Percentiles rank a stretch among this genome's conserved stretches.
phyloP scores from a whole-genome alignment of 768 basidiomycete genomes.

The Lentinula raphanica region DNA sequence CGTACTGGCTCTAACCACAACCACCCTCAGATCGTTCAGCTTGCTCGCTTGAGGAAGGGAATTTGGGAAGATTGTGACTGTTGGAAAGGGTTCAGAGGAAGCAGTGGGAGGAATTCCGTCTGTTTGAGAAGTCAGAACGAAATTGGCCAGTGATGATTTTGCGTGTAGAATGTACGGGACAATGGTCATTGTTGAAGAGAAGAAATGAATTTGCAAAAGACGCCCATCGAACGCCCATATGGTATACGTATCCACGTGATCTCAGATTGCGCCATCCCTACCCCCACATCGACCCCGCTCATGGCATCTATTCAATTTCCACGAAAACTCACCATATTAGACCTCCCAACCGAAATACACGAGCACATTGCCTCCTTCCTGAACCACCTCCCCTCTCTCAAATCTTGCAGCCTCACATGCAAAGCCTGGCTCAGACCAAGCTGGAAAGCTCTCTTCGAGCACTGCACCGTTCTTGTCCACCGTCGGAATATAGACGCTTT shows the following conservation, averaged over 20 bases:
- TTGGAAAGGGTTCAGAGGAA: slow-evolving; percentile 16
- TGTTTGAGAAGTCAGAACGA: too few relatives aligned
- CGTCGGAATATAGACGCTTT: not conserved
- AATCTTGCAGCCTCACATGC: not conserved
- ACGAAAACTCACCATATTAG: too few relatives aligned
- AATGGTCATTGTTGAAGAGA: too few relatives aligned
- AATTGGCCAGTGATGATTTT: too few relatives aligned
- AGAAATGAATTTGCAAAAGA: too few relatives aligned
- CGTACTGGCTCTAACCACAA: too few relatives aligned
- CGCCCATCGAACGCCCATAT: too few relatives aligned
- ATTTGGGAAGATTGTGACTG: slow-evolving; percentile 41
- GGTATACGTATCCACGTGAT: too few relatives aligned
- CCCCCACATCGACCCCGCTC: not conserved
- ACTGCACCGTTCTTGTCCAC: not conserved
- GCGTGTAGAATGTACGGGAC: too few relatives aligned
- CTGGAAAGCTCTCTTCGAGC: not conserved
- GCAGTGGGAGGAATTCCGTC: too few relatives aligned
- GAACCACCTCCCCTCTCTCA: not conserved
- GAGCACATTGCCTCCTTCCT: not conserved
- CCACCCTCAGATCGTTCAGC: slow-evolving; percentile 40
- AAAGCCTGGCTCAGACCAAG: not conserved
- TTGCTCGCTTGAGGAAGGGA: slow-evolving; percentile 36
- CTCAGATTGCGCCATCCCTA: not conserved
- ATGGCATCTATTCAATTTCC: too few relatives aligned
- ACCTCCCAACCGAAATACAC: not conserved